These are phyloP conservation scores for Stagonosporopsis vannaccii DNA, from an alignment of 2,329 filamentous ascomycete species.

Conservation along the genomic window DNA sequence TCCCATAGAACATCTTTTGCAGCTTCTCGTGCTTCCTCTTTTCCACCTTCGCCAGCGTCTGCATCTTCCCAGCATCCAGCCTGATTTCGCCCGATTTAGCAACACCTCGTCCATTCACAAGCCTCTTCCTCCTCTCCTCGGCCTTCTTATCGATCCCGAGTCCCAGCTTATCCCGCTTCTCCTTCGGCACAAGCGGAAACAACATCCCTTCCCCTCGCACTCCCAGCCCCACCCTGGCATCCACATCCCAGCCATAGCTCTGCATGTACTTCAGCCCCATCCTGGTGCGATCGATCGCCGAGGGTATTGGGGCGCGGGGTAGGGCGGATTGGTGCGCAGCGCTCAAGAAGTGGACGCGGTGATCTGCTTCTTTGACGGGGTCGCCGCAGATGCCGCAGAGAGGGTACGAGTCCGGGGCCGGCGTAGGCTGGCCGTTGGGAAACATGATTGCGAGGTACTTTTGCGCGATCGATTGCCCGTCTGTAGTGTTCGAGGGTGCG, in stretches of 20 bases:
- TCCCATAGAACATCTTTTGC: slow-evolving; percentile 74
- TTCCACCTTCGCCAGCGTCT: slow-evolving; percentile 67
- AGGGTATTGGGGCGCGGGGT: slow-evolving; percentile 74
- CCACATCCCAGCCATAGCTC: slow-evolving; percentile 77
- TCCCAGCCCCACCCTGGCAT: slow-evolving; percentile 75
- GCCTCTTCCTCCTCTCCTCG: slow-evolving; percentile 48
- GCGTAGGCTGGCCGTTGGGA: slow-evolving; percentile 47
- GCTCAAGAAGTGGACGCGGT: slow-evolving; percentile 61
- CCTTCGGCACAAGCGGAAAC: slow-evolving; percentile 74
- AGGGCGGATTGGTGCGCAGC: slow-evolving; percentile 76
- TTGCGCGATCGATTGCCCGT: slow-evolving; percentile 64
- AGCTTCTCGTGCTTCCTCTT: slow-evolving; percentile 70
- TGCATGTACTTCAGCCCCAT: slow-evolving; percentile 73
- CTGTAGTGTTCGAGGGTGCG: slow-evolving; percentile 40
- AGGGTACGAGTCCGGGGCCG: slow-evolving; percentile 30
- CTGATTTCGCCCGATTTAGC: slow-evolving; percentile 42
- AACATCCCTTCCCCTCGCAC: slow-evolving; percentile 72
- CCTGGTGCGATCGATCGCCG: slow-evolving; percentile 71
- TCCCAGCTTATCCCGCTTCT: slow-evolving; percentile 78
- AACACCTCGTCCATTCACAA: slow-evolving; percentile 39
- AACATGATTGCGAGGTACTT: slow-evolving; percentile 73
- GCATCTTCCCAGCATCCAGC: slow-evolving; percentile 74
- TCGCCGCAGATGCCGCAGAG: slow-evolving; percentile 48
- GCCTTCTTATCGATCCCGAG: slow-evolving; percentile 64
- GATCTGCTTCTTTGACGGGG: slow-evolving; percentile 37